Evolutionary conservation across 2,329 filamentous ascomycete species (phyloP).

Genomic region (Cercospora nicotianae): DNA sequence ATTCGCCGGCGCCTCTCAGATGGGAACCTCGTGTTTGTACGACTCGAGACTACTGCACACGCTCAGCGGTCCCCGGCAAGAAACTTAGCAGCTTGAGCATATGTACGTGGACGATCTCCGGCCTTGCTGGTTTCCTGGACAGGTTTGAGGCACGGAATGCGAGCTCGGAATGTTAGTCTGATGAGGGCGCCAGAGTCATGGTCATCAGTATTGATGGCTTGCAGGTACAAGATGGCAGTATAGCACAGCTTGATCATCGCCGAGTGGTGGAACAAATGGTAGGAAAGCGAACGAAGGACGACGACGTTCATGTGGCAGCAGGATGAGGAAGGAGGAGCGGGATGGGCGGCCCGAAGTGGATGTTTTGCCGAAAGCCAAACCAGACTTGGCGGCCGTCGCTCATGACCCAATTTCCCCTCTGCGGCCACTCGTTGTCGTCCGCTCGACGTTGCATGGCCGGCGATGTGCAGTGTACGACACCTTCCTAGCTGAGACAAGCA

Average conservation of each 20-base stretch:
- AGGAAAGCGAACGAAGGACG: not conserved
- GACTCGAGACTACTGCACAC: not conserved
- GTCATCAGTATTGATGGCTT: not conserved
- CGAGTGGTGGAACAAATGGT: not conserved
- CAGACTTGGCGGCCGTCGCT: not conserved
- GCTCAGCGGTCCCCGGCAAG: not conserved
- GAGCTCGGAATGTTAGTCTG: not conserved
- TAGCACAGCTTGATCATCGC: not conserved
- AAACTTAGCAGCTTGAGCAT: not conserved
- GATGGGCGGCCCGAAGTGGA: not conserved
- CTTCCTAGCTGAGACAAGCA: slow-evolving; percentile 15
- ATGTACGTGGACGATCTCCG: not conserved
- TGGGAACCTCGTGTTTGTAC: not conserved
- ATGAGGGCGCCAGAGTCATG: not conserved
- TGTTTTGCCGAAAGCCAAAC: not conserved
- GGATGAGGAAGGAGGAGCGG: not conserved
- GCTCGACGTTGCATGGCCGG: slow-evolving; percentile 11
- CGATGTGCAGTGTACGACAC: not conserved
- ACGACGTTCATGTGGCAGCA: not conserved
- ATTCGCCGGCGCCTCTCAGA: too few species aligned
- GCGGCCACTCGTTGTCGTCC: slow-evolving; percentile 11
- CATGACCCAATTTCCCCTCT: slow-evolving; percentile 13
- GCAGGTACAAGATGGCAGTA: not conserved
- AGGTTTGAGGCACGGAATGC: not conserved
- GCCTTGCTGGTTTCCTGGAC: not conserved